A percentile compares a stretch with the other conserved stretches of the same genome.
Conservation (phyloP, 2,329 filamentous ascomycete species). For the Scytalidium sp. region DNA sequence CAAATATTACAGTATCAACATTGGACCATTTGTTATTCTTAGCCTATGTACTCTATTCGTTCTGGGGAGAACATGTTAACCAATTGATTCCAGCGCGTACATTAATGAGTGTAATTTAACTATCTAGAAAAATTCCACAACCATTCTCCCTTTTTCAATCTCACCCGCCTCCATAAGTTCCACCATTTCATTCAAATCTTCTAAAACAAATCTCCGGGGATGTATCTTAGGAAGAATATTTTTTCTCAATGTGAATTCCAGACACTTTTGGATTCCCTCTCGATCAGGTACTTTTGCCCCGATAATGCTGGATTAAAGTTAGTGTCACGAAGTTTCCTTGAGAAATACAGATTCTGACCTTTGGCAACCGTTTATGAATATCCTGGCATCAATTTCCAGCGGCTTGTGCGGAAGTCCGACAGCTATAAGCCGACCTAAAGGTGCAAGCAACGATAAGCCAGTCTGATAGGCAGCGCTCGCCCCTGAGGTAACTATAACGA, state of each 20-base stretch:
- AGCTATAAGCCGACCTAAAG: not conserved
- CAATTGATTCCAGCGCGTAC: too few species aligned
- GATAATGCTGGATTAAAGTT: not conserved
- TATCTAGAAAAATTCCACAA: conserved; percentile 1
- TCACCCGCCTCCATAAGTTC: not conserved
- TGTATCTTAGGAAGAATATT: not conserved
- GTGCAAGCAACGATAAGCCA: not conserved
- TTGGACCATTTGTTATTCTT: too few species aligned
- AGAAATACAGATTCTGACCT: not conserved
- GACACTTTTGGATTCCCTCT: not conserved
- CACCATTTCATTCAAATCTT: not conserved
- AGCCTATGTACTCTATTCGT: too few species aligned
- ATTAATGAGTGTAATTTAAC: too few species aligned
- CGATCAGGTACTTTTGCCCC: not conserved
- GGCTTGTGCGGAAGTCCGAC: not conserved
- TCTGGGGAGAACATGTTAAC: too few species aligned
- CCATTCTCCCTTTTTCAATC: not conserved
- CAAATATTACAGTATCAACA: too few species aligned
- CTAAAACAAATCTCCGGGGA: not conserved
- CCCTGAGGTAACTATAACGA: not conserved
- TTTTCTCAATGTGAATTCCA: not conserved
- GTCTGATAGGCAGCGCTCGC: not conserved
- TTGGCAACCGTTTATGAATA: not conserved
- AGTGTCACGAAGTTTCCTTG: not conserved
- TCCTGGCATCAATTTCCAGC: not conserved